Conservation (phyloP, 2,329 filamentous ascomycete genomes). For the Simplicillium aogashimaense region DNA sequence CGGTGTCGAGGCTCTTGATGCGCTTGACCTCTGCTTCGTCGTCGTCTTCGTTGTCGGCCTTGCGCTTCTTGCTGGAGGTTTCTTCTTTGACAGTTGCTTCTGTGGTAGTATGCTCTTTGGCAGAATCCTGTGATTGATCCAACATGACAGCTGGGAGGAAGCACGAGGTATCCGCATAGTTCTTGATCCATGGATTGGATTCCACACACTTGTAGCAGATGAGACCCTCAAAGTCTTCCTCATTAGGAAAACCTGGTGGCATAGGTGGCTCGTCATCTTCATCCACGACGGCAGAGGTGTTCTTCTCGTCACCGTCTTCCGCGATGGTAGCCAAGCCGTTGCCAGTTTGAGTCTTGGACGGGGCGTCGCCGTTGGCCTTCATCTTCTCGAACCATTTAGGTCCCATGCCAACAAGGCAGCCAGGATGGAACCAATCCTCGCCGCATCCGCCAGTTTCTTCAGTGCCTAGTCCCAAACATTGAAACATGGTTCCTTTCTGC, state of each 20-base stretch:
- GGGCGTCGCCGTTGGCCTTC: constrained; percentile 17
- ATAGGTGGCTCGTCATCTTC: constrained; percentile 56
- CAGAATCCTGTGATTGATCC: not conserved
- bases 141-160: constrained; percentile 67
- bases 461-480: constrained; percentile 79
- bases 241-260: constrained; percentile 77
- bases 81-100: not conserved
- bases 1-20: constrained; percentile 38
- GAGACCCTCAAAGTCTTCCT: constrained; percentile 83
- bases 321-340: constrained; percentile 35
- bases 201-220: constrained; percentile 92
- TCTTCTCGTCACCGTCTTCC: constrained; percentile 31
- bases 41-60: constrained; percentile 46
- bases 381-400: constrained; percentile 59
- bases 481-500: constrained; percentile 97
- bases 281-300: constrained; percentile 22
- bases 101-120: not conserved
- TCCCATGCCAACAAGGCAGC: constrained; percentile 75
- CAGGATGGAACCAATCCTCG: constrained; percentile 96
- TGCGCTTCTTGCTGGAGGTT: constrained; percentile 48
- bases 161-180: constrained; percentile 68
- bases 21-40: constrained; percentile 37
- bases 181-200: constrained; percentile 82
- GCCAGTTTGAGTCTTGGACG: constrained; percentile 9
- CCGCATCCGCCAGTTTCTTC: constrained; percentile 80